Evolutionary conservation across 352 stramenopile species (phyloP).

Genomic region (Pythium pyrilobum): DNA sequence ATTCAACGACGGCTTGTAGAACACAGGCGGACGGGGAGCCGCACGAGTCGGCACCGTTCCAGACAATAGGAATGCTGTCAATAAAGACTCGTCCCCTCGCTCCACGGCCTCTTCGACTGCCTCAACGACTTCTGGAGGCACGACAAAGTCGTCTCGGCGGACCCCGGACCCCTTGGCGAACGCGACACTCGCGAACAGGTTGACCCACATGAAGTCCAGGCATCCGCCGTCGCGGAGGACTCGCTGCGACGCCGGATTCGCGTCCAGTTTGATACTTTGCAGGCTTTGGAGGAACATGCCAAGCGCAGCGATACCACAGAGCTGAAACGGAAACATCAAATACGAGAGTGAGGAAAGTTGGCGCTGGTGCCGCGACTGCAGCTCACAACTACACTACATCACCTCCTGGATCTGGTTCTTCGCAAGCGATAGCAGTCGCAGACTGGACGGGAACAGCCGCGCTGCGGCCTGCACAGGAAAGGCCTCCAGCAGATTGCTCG

Average conservation of each 20-base stretch:
- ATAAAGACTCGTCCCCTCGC: conserved; percentile 14
- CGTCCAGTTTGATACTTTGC: conserved; percentile 42
- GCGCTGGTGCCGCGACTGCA: not conserved
- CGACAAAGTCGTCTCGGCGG: conserved; percentile 21
- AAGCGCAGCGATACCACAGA: conserved; percentile 42
- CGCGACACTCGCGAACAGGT: conserved; percentile 30
- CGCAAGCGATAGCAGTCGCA: conserved; percentile 42
- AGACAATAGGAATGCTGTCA: conserved; percentile 21
- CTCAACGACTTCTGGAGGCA: conserved; percentile 6
- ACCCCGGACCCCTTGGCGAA: conserved; percentile 4
- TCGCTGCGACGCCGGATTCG: conserved; percentile 33
- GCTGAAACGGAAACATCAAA: conserved; percentile 13
- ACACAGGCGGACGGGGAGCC: no score
- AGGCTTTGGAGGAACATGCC: conserved; percentile 33
- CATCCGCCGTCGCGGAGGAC: conserved; percentile 28
- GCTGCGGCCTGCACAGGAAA: conserved; percentile 22
- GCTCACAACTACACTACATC: not conserved
- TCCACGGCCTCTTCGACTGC: conserved; percentile 21
- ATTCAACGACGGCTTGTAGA: no score
- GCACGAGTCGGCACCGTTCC: not conserved
- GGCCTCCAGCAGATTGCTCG: conserved; percentile 43
- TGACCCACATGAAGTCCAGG: conserved; percentile 35
- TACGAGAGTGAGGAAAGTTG: not conserved
- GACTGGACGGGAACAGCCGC: conserved; percentile 29
- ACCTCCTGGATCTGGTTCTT: conserved; percentile 68